Base-by-base conservation (phyloP, 371 early-diverging fungal genomes). In the Mucor lusitanicus region DNA sequence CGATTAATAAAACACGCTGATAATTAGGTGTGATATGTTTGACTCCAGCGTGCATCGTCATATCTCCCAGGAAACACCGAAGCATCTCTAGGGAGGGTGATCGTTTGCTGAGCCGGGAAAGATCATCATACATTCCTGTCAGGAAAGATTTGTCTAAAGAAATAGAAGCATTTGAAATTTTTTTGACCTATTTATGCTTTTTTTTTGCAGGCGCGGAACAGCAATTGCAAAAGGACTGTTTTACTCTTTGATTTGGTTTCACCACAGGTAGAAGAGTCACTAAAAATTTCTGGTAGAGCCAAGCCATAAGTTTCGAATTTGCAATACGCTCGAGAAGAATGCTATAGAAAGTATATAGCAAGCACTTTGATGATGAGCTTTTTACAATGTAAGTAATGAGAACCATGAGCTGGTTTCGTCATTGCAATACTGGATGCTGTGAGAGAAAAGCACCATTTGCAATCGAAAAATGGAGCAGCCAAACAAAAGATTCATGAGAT, bases 101-200 rank as follows among this genome's bases (percentile, higher is more conserved):
- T 70, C 71, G 71, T 70, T 50, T 57, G 50, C 71, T 37, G 59
- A 59, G 66, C 54, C 59, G 33, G 56, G 66, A 70, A 70, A 63
- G 66, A 64, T 70, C 71, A 70, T 70, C 71, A 70, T 70, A 66
- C 71, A 57, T 70, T 70, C 71, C 71, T 62, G 59, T 62, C 66
- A 66, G 62, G 71, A 66, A 70, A 70, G 71, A 70, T 70, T 70
- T 70, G 71, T 70, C 71, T 70, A 70, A 66, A 70, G 71, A 62
- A 65, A 65, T 35, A 46, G 33, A 65, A 59, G 33, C 27, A 17
- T 61, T 61, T n/a, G 12, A 17, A 40, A 19, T n/a, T 63, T 69
- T 64, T 23, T 35, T 13, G 6, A 17, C 21, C 53, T 50, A 59
- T 64, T 69, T 69, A 61, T 61, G 46, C 50, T 13, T 61, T 61